Evolutionary conservation across 441 rosid genomes (phyloP).

Genomic region (Bocquillonia castaneifolia): DNA sequence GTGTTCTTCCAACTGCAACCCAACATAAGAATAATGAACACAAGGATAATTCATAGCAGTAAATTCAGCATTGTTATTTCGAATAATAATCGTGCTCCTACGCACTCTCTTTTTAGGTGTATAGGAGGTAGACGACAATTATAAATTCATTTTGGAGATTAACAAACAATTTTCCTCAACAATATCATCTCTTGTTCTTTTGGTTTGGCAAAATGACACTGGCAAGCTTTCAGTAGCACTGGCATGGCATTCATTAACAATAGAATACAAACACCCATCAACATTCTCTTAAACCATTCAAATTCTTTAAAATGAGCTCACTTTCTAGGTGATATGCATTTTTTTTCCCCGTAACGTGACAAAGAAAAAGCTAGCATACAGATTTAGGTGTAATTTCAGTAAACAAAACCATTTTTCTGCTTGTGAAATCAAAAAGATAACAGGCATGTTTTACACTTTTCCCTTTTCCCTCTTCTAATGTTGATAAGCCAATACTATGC

Average conservation of each 20-base stretch:
- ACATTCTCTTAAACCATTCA: background rate
- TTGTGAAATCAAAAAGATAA: too few relatives aligned
- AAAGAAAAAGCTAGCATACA: too few relatives aligned
- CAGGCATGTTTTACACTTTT: too few relatives aligned
- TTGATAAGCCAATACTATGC: too few relatives aligned
- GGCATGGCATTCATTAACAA: background rate
- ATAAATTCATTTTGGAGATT: background rate
- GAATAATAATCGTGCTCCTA: too few relatives aligned
- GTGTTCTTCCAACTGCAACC: constrained; percentile 47
- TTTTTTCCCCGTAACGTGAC: too few relatives aligned
- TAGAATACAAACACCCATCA: background rate
- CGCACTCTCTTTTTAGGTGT: too few relatives aligned
- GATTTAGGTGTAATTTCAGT: too few relatives aligned
- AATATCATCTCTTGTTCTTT: background rate
- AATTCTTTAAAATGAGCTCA: background rate
- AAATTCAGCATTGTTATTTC: background rate
- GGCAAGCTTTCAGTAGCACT: background rate
- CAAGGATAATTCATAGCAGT: background rate
- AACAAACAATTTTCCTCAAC: background rate
- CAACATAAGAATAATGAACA: background rate
- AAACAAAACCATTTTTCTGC: too few relatives aligned
- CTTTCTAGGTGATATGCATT: background rate
- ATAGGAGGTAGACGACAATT: background rate
- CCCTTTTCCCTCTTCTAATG: too few relatives aligned
- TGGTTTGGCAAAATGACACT: background rate